Evolutionary conservation across 345 rosid genomes (phyloP).

Genomic region (Rubroshorea leprosula): DNA sequence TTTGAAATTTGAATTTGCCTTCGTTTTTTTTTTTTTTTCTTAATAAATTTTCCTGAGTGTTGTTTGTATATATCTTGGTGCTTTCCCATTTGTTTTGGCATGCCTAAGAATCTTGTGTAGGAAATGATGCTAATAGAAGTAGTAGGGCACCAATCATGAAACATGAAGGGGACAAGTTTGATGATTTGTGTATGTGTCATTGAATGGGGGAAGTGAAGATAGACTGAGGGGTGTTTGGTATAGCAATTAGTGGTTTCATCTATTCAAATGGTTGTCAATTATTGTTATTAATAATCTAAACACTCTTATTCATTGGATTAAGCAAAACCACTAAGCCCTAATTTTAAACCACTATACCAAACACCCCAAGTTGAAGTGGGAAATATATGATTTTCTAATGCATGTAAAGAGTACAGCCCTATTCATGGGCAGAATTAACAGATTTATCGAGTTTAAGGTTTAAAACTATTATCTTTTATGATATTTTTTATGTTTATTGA

Average conservation of each 20-base stretch:
- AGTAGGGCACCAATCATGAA: neutral
- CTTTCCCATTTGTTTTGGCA: neutral
- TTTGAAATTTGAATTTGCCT: neutral
- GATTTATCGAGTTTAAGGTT: too few relatives aligned
- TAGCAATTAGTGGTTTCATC: too few relatives aligned
- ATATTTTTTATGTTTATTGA: too few relatives aligned
- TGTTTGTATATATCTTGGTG: neutral
- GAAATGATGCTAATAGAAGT: neutral
- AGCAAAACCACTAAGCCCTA: too few relatives aligned
- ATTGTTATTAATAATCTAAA: too few relatives aligned
- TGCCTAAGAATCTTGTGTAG: slow-evolving; percentile 4
- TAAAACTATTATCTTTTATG: too few relatives aligned
- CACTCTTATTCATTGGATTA: too few relatives aligned
- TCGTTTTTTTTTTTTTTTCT: neutral
- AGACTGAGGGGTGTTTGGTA: too few relatives aligned
- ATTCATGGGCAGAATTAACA: too few relatives aligned
- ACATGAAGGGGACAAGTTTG: neutral
- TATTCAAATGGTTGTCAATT: too few relatives aligned
- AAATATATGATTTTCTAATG: neutral
- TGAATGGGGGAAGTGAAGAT: neutral
- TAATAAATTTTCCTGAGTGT: too few relatives aligned
- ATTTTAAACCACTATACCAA: too few relatives aligned
- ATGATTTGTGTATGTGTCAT: neutral
- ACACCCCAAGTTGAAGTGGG: neutral
- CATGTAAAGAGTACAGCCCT: neutral